These are phyloP conservation scores for Cytospora mali DNA, from an alignment of 2,329 filamentous ascomycete species.

Conservation along the genomic window DNA sequence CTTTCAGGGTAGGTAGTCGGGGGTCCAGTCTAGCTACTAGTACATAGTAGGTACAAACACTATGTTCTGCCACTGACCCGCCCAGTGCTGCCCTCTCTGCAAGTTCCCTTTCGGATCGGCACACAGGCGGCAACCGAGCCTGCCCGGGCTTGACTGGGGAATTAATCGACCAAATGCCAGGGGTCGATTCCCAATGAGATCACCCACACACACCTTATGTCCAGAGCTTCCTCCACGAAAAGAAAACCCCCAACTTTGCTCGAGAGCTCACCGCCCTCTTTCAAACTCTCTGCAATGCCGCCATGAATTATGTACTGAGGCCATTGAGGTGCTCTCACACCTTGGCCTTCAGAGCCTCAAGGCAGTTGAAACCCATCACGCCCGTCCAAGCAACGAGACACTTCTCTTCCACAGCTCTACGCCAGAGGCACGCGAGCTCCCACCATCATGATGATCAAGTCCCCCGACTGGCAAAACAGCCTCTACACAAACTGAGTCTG, in stretches of 20 bases:
- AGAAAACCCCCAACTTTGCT: not conserved
- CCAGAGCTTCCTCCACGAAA: not conserved
- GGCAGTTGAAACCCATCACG: conserved; percentile 7
- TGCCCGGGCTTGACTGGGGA: not conserved
- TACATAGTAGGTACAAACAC: too few species aligned
- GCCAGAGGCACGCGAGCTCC: conserved; percentile 32
- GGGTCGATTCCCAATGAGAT: conserved; percentile 16
- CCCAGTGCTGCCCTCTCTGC: too few species aligned
- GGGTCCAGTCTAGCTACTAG: conserved; percentile 12
- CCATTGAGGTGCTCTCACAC: conserved; percentile 43
- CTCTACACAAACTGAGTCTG: conserved; percentile 80
- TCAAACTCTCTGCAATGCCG: conserved; percentile 41
- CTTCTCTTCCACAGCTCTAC: conserved; percentile 19
- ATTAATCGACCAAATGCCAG: not conserved
- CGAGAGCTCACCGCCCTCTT: conserved; percentile 9
- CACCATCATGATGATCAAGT: conserved; percentile 74
- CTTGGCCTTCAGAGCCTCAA: conserved; percentile 31
- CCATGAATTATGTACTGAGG: conserved; percentile 46
- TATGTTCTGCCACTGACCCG: too few species aligned
- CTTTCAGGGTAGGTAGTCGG: too few species aligned
- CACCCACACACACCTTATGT: conserved; percentile 1
- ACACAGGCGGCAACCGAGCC: not conserved
- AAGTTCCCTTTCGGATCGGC: not conserved
- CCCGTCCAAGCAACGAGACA: conserved; percentile 7
- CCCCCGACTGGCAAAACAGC: conserved; percentile 72